A percentile compares a stretch with the other conserved stretches of the same genome.
These are phyloP conservation scores for Trifolium repens DNA, from an alignment of 306 rosid species.

Conservation along the genomic window DNA sequence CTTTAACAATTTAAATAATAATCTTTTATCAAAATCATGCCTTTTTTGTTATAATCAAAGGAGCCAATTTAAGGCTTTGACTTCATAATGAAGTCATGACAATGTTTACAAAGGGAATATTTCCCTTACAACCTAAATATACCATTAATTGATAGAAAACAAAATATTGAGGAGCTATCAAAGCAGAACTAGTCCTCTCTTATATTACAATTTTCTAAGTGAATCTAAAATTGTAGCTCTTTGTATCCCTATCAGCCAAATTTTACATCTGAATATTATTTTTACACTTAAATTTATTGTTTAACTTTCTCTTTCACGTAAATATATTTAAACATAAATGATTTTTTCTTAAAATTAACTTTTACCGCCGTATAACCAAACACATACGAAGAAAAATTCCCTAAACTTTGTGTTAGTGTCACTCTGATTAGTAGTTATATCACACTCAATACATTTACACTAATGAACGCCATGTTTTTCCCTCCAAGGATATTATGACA, in stretches of 20 bases:
- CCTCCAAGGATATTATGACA: conserved; percentile 72
- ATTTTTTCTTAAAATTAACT: no score
- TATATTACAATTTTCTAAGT: neutral
- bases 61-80: conserved; percentile 18
- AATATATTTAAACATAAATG: no score
- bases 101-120: conserved; percentile 10
- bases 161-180: neutral
- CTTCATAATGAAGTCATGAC: conserved; percentile 27
- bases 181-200: neutral
- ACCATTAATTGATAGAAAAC: conserved; percentile 36
- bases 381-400: neutral
- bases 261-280: no score
- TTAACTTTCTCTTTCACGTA: no score
- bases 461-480: conserved; percentile 76
- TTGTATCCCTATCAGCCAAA: neutral
- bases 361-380: neutral
- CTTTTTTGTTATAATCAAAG: conserved; percentile 10
- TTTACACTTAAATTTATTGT: no score
- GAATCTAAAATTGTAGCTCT: neutral
- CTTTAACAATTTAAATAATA: neutral
- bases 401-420: conserved; percentile 1
- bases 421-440: neutral
- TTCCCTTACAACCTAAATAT: conserved; percentile 1
- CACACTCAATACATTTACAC: conserved; percentile 44
- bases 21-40: conserved; percentile 16